Conservation (phyloP, 441 rosid species). For the Brassica balearica region DNA sequence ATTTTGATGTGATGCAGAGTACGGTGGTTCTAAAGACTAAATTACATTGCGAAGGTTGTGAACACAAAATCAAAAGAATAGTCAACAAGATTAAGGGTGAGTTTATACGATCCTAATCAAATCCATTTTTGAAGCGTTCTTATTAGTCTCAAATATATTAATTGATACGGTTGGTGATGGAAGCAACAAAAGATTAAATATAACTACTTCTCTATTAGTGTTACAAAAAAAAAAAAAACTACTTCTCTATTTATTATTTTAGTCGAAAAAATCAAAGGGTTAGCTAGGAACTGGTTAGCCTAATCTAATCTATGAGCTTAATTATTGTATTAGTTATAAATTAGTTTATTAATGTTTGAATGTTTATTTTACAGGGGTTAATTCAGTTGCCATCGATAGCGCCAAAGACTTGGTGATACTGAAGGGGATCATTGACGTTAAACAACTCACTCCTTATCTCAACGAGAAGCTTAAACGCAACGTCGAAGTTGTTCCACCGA, state of each 20-base stretch:
- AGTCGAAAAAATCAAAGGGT: conserved; percentile 7
- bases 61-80: conserved; percentile 61
- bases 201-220: conserved; percentile 10
- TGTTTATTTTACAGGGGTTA: conserved; percentile 60
- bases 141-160: not conserved
- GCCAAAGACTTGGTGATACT: conserved; percentile 74
- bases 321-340: conserved; percentile 10
- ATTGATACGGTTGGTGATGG: conserved; percentile 37
- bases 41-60: conserved; percentile 85
- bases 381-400: conserved; percentile 57
- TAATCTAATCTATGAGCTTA: conserved; percentile 21
- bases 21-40: conserved; percentile 73
- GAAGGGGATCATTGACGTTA: conserved; percentile 72
- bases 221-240: not conserved
- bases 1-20: conserved; percentile 53
- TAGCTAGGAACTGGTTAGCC: conserved; percentile 41
- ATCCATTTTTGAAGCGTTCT: not conserved
- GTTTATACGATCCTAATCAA: not conserved
- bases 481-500: conserved; percentile 71
- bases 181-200: conserved; percentile 23
- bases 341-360: conserved; percentile 11
- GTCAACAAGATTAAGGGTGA: conserved; percentile 65
- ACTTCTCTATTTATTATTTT: conserved; percentile 20
- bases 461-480: conserved; percentile 62
- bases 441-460: conserved; percentile 59